phyloP scores from a whole-genome alignment of 2,329 filamentous ascomycete genomes.

The Fusarium sp. region DNA sequence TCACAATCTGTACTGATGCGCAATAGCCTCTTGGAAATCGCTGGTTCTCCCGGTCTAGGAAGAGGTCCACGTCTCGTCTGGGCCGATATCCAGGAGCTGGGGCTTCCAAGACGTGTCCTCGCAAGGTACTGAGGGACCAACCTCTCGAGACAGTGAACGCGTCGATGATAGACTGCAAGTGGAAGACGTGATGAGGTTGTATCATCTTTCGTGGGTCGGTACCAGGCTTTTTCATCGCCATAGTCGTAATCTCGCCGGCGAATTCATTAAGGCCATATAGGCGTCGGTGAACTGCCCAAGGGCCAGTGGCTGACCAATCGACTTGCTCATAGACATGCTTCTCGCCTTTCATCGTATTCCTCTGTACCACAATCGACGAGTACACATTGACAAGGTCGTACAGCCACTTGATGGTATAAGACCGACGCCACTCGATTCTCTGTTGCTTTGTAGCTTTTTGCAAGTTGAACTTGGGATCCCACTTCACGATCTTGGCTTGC shows the following conservation, averaged over 20 bases:
- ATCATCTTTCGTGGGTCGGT: conserved; percentile 52
- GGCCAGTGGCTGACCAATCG: conserved; percentile 53
- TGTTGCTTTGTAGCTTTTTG: conserved; percentile 49
- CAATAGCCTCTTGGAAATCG: conserved; percentile 27
- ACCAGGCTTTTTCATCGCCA: conserved; percentile 55
- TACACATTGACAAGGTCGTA: conserved; percentile 60
- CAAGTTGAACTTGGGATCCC: conserved; percentile 54
- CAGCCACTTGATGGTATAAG: conserved; percentile 60
- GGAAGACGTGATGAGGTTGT: conserved; percentile 57
- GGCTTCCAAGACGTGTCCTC: conserved; percentile 48
- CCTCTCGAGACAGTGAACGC: conserved; percentile 55
- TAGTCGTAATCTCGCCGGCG: conserved; percentile 52
- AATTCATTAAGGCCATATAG: conserved; percentile 58
- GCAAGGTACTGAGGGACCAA: conserved; percentile 49
- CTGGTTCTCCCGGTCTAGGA: conserved; percentile 51
- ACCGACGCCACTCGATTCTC: conserved; percentile 55
- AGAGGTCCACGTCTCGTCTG: conserved; percentile 53
- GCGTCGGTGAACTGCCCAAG: conserved; percentile 43
- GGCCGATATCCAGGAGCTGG: conserved; percentile 50
- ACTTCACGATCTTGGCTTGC: conserved; percentile 49
- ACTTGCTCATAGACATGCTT: conserved; percentile 47
- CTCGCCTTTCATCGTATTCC: conserved; percentile 48
- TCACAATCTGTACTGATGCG: background rate
- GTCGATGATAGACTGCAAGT: conserved; percentile 60
- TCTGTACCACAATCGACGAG: conserved; percentile 51